These are phyloP conservation scores for Vitis hybrid DNA, from an alignment of 177 flowering plant genomes.

Conservation along the genomic window DNA sequence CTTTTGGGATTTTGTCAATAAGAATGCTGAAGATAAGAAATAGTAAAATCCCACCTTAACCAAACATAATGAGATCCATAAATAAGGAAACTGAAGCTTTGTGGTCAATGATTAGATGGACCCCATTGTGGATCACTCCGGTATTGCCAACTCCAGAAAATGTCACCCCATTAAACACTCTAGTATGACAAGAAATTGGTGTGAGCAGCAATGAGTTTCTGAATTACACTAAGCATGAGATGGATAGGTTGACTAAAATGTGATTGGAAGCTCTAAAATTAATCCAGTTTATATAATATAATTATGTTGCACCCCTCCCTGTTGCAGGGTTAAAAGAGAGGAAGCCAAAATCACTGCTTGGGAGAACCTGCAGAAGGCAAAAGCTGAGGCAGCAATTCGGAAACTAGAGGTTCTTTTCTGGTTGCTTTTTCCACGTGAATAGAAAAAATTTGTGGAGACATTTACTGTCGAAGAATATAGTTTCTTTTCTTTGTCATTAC, in stretches of 20 bases:
- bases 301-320: background rate
- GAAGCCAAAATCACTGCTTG: conserved; percentile 94
- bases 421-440: background rate
- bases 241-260: no score
- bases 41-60: background rate
- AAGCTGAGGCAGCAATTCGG: conserved; percentile 91
- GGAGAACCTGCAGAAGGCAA: conserved; percentile 98
- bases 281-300: background rate
- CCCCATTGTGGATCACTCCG: no score
- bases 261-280: no score
- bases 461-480: background rate
- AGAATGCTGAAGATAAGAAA: background rate
- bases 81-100: no score
- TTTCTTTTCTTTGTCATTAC: background rate
- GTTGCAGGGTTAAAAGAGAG: conserved; percentile 71
- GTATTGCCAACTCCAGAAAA: no score
- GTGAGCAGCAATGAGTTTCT: no score
- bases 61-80: no score
- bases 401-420: conserved; percentile 77
- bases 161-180: no score
- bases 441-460: background rate
- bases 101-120: no score
- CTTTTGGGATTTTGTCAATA: background rate
- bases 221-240: no score
- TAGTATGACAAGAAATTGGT: no score